Evolutionary conservation across 768 basidiomycete species (phyloP).

Genomic region (Phanerochaete carnosa): DNA sequence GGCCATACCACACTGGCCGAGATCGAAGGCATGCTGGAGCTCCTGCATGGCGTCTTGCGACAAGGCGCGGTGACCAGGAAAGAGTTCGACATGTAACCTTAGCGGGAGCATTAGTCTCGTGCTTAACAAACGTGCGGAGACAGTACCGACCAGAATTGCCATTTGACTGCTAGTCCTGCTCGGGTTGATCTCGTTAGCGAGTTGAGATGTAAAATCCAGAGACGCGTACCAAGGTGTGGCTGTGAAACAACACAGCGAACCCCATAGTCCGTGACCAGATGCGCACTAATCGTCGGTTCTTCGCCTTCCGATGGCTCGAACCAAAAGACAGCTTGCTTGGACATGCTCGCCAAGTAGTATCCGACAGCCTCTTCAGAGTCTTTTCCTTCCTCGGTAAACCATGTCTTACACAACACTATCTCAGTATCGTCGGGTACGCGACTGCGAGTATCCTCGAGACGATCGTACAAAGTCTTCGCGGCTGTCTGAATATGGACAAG

Average conservation of each 20-base stretch:
- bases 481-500: background rate
- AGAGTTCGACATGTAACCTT: constrained; percentile 21
- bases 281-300: background rate
- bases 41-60: background rate
- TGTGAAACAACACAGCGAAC: background rate
- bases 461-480: background rate
- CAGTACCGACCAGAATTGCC: background rate
- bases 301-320: background rate
- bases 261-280: background rate
- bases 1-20: constrained; percentile 10
- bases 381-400: background rate
- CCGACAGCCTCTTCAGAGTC: background rate
- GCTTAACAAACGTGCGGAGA: background rate
- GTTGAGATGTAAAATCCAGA: background rate
- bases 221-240: background rate
- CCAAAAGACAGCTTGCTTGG: constrained; percentile 13
- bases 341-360: constrained; percentile 13
- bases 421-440: background rate
- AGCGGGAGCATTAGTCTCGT: background rate
- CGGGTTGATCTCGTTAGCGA: background rate
- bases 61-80: constrained; percentile 12
- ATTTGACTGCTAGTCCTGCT: background rate
- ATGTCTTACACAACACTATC: background rate
- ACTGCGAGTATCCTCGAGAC: background rate
- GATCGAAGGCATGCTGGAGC: constrained; percentile 1